These are phyloP conservation scores for Calophaca sinica DNA, from an alignment of 306 rosid species.

Conservation along the genomic window DNA sequence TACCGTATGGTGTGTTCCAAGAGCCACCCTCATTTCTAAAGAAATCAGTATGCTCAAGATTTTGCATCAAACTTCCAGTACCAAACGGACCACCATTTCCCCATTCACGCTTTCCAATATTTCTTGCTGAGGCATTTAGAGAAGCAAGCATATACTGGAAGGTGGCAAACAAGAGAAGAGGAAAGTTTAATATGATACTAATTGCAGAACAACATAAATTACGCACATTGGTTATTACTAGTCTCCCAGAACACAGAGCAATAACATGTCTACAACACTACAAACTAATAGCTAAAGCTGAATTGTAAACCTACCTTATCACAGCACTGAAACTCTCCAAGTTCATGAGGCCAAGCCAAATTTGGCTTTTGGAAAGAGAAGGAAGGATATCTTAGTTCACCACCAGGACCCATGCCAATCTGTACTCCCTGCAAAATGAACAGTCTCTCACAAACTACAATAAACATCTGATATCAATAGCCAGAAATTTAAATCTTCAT, in stretches of 20 bases:
- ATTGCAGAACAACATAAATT: not conserved
- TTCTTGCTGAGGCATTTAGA: conserved; percentile 74
- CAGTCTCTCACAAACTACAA: conserved; percentile 34
- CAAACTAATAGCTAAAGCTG: conserved; percentile 41
- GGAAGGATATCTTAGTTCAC: conserved; percentile 92
- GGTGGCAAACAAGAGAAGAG: conserved; percentile 33
- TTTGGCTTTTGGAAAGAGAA: conserved; percentile 57
- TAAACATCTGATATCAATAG: conserved; percentile 32
- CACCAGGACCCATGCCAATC: conserved; percentile 94
- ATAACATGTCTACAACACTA: conserved; percentile 18
- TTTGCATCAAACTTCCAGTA: conserved; percentile 57
- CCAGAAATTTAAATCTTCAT: conserved; percentile 34
- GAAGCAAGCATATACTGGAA: conserved; percentile 87
- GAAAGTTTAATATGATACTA: conserved; percentile 36
- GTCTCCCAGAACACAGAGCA: conserved; percentile 38
- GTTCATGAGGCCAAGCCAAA: conserved; percentile 62
- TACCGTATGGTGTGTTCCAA: conserved; percentile 71
- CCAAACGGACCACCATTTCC: conserved; percentile 78
- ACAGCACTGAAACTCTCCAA: conserved; percentile 92
- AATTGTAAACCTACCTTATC: conserved; percentile 69
- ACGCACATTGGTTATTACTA: not conserved
- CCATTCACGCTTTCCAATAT: conserved; percentile 78
- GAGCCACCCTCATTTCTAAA: conserved; percentile 64
- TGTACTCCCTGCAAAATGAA: conserved; percentile 73
- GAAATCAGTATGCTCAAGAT: conserved; percentile 57